Evolutionary conservation across 345 rosid genomes (phyloP).

Genomic region (Xanthoceras sorbifolium): DNA sequence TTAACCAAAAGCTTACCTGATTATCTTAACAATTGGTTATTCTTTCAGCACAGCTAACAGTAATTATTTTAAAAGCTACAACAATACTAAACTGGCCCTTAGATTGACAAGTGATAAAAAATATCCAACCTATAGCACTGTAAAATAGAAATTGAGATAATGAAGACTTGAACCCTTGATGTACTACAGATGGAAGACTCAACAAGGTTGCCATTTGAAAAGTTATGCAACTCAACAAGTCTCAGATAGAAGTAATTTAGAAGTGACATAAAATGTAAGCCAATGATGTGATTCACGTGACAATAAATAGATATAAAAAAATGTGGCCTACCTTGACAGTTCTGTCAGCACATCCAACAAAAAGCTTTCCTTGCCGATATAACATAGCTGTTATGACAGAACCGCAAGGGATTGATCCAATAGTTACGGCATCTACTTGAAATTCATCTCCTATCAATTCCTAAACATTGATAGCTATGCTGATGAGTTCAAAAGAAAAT

Average conservation of each 20-base stretch:
- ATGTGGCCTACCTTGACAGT: slow-evolving; percentile 53
- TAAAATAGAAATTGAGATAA: background rate
- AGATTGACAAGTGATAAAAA: too few species aligned
- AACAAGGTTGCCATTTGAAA: background rate
- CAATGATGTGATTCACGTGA: slow-evolving; percentile 1
- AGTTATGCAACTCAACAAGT: background rate
- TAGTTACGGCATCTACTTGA: slow-evolving; percentile 44
- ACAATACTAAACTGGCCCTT: too few species aligned
- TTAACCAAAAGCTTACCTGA: too few species aligned
- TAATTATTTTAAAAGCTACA: too few species aligned
- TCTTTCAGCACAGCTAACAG: too few species aligned
- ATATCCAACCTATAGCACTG: background rate
- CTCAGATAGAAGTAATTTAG: background rate
- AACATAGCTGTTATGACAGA: slow-evolving; percentile 70
- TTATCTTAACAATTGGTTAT: too few species aligned
- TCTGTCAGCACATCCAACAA: slow-evolving; percentile 70
- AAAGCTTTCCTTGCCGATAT: slow-evolving; percentile 79
- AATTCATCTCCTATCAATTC: slow-evolving; percentile 75
- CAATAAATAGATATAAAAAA: background rate
- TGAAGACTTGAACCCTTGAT: too few species aligned
- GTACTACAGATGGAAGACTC: background rate
- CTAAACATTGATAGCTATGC: slow-evolving; percentile 33
- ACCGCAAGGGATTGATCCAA: slow-evolving; percentile 70
- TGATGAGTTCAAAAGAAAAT: slow-evolving; percentile 10
- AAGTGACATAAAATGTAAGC: background rate